Conservation (phyloP, 179 eudicot species). For the Vitellaria paradoxa region DNA sequence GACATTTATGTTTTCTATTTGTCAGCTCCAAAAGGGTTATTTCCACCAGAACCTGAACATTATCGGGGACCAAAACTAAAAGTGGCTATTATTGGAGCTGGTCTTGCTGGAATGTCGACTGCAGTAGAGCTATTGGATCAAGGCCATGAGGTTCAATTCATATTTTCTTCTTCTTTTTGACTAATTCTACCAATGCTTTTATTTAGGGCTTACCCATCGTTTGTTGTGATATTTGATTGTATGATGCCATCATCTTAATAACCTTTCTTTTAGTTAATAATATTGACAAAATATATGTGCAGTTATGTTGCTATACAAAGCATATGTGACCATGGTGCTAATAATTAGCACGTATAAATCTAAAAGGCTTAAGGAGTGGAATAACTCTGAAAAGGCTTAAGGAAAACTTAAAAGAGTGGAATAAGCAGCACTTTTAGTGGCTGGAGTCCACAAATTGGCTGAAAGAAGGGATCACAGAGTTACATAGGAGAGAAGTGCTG, state of each 20-base stretch:
- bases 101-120: constrained; percentile 99
- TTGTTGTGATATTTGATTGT: background rate
- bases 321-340: background rate
- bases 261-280: background rate
- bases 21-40: constrained; percentile 97
- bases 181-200: background rate
- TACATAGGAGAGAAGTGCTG: too few species aligned
- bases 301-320: background rate
- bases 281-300: background rate
- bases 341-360: background rate
- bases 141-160: constrained; percentile 81
- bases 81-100: constrained; percentile 96
- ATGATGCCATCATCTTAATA: background rate
- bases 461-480: too few species aligned
- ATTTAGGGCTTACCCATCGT: background rate
- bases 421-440: too few species aligned
- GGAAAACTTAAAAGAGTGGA: too few species aligned
- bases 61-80: constrained; percentile 94
- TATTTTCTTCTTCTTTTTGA: background rate
- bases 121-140: constrained; percentile 99
- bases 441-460: background rate
- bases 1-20: constrained; percentile 14
- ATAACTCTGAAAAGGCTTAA: background rate
- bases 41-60: constrained; percentile 91
- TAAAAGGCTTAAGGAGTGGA: background rate